Percentiles rank a stretch among this genome's conserved stretches.
Evolutionary conservation across 345 rosid species (phyloP).

Genomic region (Euphorbia pulcherrima): DNA sequence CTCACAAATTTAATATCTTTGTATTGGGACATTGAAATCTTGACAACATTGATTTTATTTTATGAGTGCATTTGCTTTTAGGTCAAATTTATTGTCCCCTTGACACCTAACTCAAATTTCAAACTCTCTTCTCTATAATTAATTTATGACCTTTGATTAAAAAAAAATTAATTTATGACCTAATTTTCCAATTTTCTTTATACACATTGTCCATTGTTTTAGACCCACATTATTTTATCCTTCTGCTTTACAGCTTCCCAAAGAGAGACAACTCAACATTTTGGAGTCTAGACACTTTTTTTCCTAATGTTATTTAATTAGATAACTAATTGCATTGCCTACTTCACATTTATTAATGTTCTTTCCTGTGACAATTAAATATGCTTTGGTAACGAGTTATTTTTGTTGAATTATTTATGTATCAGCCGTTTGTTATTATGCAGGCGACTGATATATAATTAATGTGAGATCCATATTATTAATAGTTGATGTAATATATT

Average conservation of each 20-base stretch:
- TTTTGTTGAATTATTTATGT: too few species aligned
- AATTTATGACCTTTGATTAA: not conserved
- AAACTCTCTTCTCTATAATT: too few species aligned
- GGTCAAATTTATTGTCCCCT: slow-evolving; percentile 1
- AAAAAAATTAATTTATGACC: not conserved
- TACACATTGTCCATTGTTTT: too few species aligned
- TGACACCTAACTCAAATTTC: slow-evolving; percentile 1
- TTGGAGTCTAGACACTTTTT: not conserved
- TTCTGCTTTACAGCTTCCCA: not conserved
- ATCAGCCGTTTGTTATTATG: too few species aligned
- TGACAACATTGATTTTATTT: not conserved
- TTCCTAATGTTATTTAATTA: not conserved
- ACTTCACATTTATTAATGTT: slow-evolving; percentile 2
- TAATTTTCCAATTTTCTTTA: not conserved
- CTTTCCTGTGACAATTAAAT: too few species aligned
- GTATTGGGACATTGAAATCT: not conserved
- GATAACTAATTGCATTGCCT: not conserved
- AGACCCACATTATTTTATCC: not conserved
- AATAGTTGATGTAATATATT: too few species aligned
- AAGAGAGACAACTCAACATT: slow-evolving; percentile 11
- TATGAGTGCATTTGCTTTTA: not conserved
- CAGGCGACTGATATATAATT: too few species aligned
- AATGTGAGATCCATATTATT: too few species aligned
- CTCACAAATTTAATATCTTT: not conserved
- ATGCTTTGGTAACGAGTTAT: too few species aligned